Conservation (phyloP, 805 yeast species). For the Barnettozyma botsteinii region DNA sequence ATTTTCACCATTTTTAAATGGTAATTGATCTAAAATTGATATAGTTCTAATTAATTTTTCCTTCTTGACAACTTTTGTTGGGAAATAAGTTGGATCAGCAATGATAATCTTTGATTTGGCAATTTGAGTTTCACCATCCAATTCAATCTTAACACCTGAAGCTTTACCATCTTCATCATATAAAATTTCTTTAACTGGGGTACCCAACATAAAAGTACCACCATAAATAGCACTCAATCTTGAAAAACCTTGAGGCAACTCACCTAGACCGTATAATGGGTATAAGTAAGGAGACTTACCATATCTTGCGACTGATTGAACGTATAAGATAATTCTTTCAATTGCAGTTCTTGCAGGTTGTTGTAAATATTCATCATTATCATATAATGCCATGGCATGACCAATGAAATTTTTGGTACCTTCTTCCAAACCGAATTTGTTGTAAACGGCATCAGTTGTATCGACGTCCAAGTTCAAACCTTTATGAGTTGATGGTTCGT, state of each 20-base stretch:
- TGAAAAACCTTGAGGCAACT: constrained; percentile 98
- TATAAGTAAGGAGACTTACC: constrained; percentile 96
- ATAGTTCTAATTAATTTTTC: constrained; percentile 42
- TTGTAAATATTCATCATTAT: constrained; percentile 81
- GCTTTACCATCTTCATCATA: constrained; percentile 70
- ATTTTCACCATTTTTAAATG: constrained; percentile 72
- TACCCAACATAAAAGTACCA: constrained; percentile 97
- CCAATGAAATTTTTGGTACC: constrained; percentile 97
- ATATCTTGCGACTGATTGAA: constrained; percentile 86
- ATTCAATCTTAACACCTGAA: constrained; percentile 78
- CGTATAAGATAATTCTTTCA: constrained; percentile 79
- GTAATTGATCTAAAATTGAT: constrained; percentile 83
- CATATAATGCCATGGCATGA: constrained; percentile 97
- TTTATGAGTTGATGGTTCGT: constrained; percentile 73
- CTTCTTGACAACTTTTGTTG: constrained; percentile 41
- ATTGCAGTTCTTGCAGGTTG: constrained; percentile 90
- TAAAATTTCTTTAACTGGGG: constrained; percentile 86
- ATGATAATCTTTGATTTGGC: constrained; percentile 92
- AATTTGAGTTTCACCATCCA: constrained; percentile 52
- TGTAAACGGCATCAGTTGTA: constrained; percentile 88
- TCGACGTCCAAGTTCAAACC: constrained; percentile 79
- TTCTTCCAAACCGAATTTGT: constrained; percentile 81
- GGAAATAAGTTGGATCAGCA: constrained; percentile 97
- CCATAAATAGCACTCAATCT: constrained; percentile 95
- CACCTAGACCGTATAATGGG: constrained; percentile 95